These are phyloP conservation scores for Blastomyces emzantsi DNA, from an alignment of 2,329 filamentous ascomycete genomes.

Conservation along the genomic window DNA sequence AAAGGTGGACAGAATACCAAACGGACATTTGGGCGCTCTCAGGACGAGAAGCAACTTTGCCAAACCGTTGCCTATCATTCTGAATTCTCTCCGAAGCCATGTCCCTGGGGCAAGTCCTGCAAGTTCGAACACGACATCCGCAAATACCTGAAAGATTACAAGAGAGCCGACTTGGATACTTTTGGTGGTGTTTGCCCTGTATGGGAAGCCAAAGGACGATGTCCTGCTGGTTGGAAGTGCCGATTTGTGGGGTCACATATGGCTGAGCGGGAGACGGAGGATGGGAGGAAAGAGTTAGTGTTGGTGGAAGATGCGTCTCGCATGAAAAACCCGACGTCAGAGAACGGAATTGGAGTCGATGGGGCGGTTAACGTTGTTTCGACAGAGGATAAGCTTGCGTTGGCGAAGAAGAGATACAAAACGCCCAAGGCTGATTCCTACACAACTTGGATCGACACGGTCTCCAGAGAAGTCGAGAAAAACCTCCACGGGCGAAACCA, in stretches of 20 bases:
- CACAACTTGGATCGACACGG: conserved; percentile 65
- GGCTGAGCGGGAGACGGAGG: conserved; percentile 64
- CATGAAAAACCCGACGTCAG: conserved; percentile 33
- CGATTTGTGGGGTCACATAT: conserved; percentile 84
- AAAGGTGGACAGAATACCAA: conserved; percentile 71
- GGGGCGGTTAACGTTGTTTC: conserved; percentile 69
- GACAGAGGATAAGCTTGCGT: conserved; percentile 59
- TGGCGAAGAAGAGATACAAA: conserved; percentile 62
- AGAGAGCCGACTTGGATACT: conserved; percentile 67
- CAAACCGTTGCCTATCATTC: conserved; percentile 59
- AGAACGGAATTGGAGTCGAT: conserved; percentile 30
- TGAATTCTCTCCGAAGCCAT: conserved; percentile 72
- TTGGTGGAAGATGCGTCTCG: conserved; percentile 51
- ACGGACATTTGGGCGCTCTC: conserved; percentile 69
- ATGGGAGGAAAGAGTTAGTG: conserved; percentile 70
- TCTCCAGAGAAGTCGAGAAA: conserved; percentile 43
- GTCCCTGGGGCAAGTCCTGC: conserved; percentile 71
- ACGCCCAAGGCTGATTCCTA: conserved; percentile 69
- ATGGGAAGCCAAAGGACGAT: conserved; percentile 66
- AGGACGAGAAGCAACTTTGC: conserved; percentile 70
- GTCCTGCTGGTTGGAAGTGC: conserved; percentile 85
- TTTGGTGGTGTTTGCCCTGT: conserved; percentile 74
- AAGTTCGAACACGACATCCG: conserved; percentile 75
- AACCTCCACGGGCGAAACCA: conserved; percentile 41
- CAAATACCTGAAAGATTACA: conserved; percentile 73